phyloP scores from a whole-genome alignment of 1,139 yeast species.

The Magnusiomyces clavatus region DNA sequence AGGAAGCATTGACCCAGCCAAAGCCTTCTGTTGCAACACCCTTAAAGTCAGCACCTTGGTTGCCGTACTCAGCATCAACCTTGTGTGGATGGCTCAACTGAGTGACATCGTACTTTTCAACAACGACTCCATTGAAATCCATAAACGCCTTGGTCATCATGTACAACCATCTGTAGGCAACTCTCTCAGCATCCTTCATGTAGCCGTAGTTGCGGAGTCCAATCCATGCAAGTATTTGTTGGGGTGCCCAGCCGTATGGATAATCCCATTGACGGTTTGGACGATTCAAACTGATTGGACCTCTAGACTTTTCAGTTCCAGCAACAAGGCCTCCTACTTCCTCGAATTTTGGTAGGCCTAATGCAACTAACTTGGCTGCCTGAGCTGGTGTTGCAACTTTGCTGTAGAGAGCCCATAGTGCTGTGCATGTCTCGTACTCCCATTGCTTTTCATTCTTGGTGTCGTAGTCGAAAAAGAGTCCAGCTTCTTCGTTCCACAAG shows the following conservation, averaged over 20 bases:
- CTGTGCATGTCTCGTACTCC: slow-evolving; percentile 77
- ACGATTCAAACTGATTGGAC: slow-evolving; percentile 56
- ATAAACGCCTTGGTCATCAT: slow-evolving; percentile 90
- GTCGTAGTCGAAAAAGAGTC: slow-evolving; percentile 81
- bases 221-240: slow-evolving; percentile 90
- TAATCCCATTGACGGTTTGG: slow-evolving; percentile 97
- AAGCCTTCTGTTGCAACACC: slow-evolving; percentile 92
- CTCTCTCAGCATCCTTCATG: slow-evolving; percentile 54
- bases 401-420: slow-evolving; percentile 92
- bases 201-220: slow-evolving; percentile 75
- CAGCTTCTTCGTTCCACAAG: slow-evolving; percentile 76
- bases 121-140: slow-evolving; percentile 91
- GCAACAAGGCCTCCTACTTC: slow-evolving; percentile 85
- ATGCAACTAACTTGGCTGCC: slow-evolving; percentile 53
- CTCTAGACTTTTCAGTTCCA: slow-evolving; percentile 73
- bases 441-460: slow-evolving; percentile 49
- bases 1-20: slow-evolving; percentile 95
- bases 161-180: slow-evolving; percentile 81
- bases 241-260: slow-evolving; percentile 99
- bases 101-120: slow-evolving; percentile 90
- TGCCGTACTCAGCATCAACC: slow-evolving; percentile 95
- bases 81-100: slow-evolving; percentile 78
- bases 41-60: slow-evolving; percentile 87
- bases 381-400: slow-evolving; percentile 66
- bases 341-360: slow-evolving; percentile 67